phyloP scores from a whole-genome alignment of 2,329 filamentous ascomycete species.

The Sphaerostilbella broomeana region DNA sequence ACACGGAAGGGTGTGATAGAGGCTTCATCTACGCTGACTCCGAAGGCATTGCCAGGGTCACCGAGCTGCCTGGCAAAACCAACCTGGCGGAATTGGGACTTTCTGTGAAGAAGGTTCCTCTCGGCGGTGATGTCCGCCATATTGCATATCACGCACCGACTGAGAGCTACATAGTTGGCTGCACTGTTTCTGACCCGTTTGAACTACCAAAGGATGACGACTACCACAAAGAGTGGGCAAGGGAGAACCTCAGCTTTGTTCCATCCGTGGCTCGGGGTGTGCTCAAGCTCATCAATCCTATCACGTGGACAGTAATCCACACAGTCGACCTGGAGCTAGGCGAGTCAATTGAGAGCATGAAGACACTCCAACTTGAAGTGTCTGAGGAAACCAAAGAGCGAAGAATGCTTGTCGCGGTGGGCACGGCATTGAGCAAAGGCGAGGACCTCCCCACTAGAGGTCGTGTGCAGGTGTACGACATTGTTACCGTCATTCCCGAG shows the following conservation, averaged over 20 bases:
- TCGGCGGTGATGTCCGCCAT: slow-evolving; percentile 64
- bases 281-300: slow-evolving; percentile 72
- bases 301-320: slow-evolving; percentile 73
- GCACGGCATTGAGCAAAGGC: slow-evolving; percentile 77
- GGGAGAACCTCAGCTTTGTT: slow-evolving; percentile 57
- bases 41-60: slow-evolving; percentile 65
- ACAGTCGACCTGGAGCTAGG: slow-evolving; percentile 63
- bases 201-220: slow-evolving; percentile 83
- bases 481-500: slow-evolving; percentile 86
- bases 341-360: slow-evolving; percentile 75
- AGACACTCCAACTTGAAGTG: slow-evolving; percentile 78
- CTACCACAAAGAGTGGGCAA: slow-evolving; percentile 71
- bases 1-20: slow-evolving; percentile 68
- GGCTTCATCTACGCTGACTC: slow-evolving; percentile 80
- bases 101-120: slow-evolving; percentile 62
- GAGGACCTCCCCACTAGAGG: slow-evolving; percentile 86
- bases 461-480: slow-evolving; percentile 81
- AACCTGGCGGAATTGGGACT: slow-evolving; percentile 71
- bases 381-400: slow-evolving; percentile 88
- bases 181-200: slow-evolving; percentile 62
- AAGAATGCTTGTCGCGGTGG: slow-evolving; percentile 73
- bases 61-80: slow-evolving; percentile 59
- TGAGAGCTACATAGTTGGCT: slow-evolving; percentile 70
- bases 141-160: slow-evolving; percentile 72
- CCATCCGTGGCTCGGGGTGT: slow-evolving; percentile 66